Percentiles rank a stretch among this genome's conserved stretches.
phyloP scores from a whole-genome alignment of 352 stramenopile genomes.

The Peronospora belbahrii region DNA sequence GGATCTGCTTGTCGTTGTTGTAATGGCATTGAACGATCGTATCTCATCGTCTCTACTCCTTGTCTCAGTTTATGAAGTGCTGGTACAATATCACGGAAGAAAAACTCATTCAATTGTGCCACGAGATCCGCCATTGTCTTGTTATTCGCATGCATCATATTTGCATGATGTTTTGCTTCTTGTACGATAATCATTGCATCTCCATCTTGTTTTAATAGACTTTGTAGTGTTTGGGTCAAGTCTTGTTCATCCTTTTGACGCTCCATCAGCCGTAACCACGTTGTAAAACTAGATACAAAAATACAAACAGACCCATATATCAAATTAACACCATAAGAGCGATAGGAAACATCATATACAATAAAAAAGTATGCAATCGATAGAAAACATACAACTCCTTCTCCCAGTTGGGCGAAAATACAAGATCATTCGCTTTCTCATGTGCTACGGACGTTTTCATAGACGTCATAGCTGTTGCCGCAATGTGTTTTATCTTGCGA shows the following conservation, averaged over 20 bases:
- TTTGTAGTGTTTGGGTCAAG: conserved; percentile 12
- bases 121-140: conserved; percentile 15
- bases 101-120: conserved; percentile 18
- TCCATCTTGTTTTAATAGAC: background rate
- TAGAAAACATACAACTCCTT: conserved; percentile 22
- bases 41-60: too few species aligned
- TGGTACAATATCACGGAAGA: conserved; percentile 22
- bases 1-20: conserved; percentile 11
- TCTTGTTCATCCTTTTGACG: conserved; percentile 10
- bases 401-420: conserved; percentile 5
- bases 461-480: conserved; percentile 2
- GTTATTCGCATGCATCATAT: conserved; percentile 16
- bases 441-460: background rate
- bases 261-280: conserved; percentile 36
- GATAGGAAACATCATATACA: too few species aligned
- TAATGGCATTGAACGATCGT: background rate
- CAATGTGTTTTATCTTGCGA: background rate
- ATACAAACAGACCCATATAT: too few species aligned
- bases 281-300: conserved; percentile 28
- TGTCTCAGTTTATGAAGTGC: conserved; percentile 18
- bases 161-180: conserved; percentile 9
- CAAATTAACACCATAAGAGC: too few species aligned
- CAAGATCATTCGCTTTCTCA: background rate
- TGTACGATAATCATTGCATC: background rate
- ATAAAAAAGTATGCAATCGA: too few species aligned